Base-by-base conservation (phyloP, 73 alveolate species). In the Blepharisma japonicum region DNA sequence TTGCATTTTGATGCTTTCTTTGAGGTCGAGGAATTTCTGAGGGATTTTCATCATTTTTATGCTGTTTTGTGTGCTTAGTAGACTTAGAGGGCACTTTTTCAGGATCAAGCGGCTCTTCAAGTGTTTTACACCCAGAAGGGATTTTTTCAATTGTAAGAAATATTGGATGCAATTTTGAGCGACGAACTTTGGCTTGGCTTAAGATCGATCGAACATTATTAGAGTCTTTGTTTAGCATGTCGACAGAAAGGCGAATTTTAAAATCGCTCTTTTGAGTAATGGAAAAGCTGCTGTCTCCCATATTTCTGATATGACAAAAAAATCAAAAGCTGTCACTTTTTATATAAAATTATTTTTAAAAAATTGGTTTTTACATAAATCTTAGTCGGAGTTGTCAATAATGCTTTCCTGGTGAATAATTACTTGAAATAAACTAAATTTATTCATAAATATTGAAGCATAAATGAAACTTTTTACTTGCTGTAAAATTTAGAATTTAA, bases 1-100 rank as follows among this genome's bases (percentile, higher is more conserved):
- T n/a, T n/a, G 23, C 5, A 39, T 39, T 61, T 61, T 61, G 72
- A 56, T 56, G 74, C 47, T 61, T 61, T 9, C 74, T n/a, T 25
- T 14, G 23, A 61, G 74, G 23, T 32, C 42, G 42, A 32, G 42
- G 42, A 39, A 61, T 25, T 14, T 32, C 42, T 32, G 42, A 1
- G 3, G 42, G 42, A 3, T 32, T 32, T 32, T 32, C 42, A 32
- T 32, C 42, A 32, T 32, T 32, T 32, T 32, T 32, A 32, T 0
- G 42, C 3, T 32, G 42, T 3, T 32, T 61, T 8, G 0, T 61
- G 48, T 1, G 23, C 5, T 61, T 61, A 25, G 11, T 14, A 14
- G 74, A 5, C 74, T 61, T n/a, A 8, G 14, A 2, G 2, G 74
- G 4, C n/a, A 5, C 46, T 61, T 61, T 61, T 11, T n/a, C 50